Base-by-base conservation (phyloP, 148 eudicot species). In the Persicaria tinctoria region DNA sequence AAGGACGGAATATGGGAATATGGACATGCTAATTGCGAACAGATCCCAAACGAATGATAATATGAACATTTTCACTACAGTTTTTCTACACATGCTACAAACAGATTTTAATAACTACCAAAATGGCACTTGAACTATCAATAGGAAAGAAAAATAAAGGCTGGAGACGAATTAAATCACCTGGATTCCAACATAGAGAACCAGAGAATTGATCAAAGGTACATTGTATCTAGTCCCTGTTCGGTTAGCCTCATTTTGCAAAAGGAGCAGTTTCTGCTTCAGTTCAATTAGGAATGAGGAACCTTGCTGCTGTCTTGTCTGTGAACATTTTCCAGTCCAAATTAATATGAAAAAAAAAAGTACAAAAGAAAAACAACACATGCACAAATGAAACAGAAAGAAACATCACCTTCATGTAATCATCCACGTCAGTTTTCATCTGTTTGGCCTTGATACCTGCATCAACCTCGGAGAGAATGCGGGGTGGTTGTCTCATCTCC, bases 101-200 rank as follows among this genome's bases (percentile, higher is more conserved):
- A 32, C 41, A 2, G 41, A 2, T 32, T 32, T 32, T 32, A 32
- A 32, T 32, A 32, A 32, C 3, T 32, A 32, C 41, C 41, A 32
- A 32, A 32, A 32, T 32, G 41, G 41, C 41, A 32, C 41, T 32
- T 32, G 41, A 32, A 32, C 41, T 32, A 32, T 32, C 41, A 32
- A 32, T 32, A 32, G 41, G 41, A 32, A 32, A 32, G 41, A 1
- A 32, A 32, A 32, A 32, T 1, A 32, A 32, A 32, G 41, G 41
- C 41, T 32, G 41, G 41, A 32, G 41, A 2, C 41, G 3, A 32
- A 32, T 32, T 32, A 32, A 32, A 74, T 64, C 56, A 95, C 97
- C 97, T 92, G 97, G 84, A 89, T 89, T 78, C 99, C 99, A 73
- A 95, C 92, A 82, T 92, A 90, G 51, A 95, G 94, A 76, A 95